phyloP scores from a whole-genome alignment of 495 filamentous ascomycete species.

The Aspergillus leporis region DNA sequence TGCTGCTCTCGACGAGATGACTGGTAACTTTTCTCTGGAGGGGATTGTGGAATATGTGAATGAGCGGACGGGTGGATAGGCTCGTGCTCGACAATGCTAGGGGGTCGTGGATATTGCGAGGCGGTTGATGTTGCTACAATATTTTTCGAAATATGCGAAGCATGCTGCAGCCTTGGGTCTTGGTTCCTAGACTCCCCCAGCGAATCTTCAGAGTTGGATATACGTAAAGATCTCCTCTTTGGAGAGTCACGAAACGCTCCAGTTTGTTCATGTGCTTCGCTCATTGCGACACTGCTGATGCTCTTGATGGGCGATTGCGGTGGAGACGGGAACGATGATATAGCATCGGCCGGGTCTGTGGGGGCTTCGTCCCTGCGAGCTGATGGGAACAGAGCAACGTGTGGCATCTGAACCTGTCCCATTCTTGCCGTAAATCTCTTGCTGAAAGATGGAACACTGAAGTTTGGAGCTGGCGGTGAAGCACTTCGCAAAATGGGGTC shows the following conservation, averaged over 20 bases:
- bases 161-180: constrained; percentile 16
- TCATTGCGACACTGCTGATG: constrained; percentile 24
- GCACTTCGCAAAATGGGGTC: constrained; percentile 33
- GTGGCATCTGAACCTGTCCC: constrained; percentile 17
- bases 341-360: constrained; percentile 21
- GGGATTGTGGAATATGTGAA: not conserved
- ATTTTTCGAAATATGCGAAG: constrained; percentile 28
- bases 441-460: constrained; percentile 53
- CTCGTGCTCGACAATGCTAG: constrained; percentile 19
- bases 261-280: constrained; percentile 25
- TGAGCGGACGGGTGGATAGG: not conserved
- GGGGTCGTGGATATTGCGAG: constrained; percentile 19
- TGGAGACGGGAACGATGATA: constrained; percentile 36
- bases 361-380: constrained; percentile 18
- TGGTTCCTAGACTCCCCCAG: constrained; percentile 20
- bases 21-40: not conserved
- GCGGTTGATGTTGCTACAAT: constrained; percentile 17
- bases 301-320: constrained; percentile 43
- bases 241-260: not conserved
- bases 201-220: constrained; percentile 39
- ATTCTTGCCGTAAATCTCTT: constrained; percentile 37
- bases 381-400: constrained; percentile 21
- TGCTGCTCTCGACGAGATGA: not conserved
- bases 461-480: constrained; percentile 49
- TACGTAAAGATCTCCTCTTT: constrained; percentile 26